Conservation (phyloP, 305 asterid species). For the Fraxinus latifolia region DNA sequence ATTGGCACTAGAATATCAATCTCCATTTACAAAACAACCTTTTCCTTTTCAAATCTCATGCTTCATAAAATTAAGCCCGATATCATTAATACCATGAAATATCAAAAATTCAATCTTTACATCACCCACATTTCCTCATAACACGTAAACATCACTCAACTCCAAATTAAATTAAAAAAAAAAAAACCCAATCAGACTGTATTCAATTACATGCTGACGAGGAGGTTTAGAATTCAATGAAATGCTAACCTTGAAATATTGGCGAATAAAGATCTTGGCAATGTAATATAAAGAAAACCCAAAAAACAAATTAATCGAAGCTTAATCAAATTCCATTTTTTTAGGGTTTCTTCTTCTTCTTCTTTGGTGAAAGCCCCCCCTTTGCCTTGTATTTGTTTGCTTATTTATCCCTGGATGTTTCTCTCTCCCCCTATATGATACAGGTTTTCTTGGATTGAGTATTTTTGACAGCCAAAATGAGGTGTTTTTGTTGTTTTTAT, state of each 20-base stretch:
- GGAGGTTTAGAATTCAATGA: conserved; percentile 3
- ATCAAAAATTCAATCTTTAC: conserved; percentile 13
- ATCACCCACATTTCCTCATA: conserved; percentile 27
- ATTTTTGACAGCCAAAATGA: conserved; percentile 37
- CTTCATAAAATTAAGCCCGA: conserved; percentile 20
- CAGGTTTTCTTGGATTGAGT: conserved; percentile 22
- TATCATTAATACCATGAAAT: conserved; percentile 1
- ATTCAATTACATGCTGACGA: conserved; percentile 5
- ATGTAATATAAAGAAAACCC: conserved; percentile 25
- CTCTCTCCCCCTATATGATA: conserved; percentile 22
- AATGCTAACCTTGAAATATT: conserved; percentile 25
- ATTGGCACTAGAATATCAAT: background rate
- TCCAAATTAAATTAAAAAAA: background rate
- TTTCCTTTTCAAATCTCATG: background rate
- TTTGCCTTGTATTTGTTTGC: conserved; percentile 12
- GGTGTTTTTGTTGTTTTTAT: conserved; percentile 30
- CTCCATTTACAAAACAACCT: conserved; percentile 13
- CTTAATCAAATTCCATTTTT: conserved; percentile 9
- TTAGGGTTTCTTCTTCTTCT: conserved; percentile 11
- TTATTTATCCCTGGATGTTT: conserved; percentile 11
- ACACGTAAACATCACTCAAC: background rate
- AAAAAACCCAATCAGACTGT: conserved; percentile 2
- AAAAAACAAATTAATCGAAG: conserved; percentile 17
- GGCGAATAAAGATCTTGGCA: conserved; percentile 34
- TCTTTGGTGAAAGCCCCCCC: background rate